Base-by-base conservation (phyloP, 345 rosid species). In the Theobroma cacao region DNA sequence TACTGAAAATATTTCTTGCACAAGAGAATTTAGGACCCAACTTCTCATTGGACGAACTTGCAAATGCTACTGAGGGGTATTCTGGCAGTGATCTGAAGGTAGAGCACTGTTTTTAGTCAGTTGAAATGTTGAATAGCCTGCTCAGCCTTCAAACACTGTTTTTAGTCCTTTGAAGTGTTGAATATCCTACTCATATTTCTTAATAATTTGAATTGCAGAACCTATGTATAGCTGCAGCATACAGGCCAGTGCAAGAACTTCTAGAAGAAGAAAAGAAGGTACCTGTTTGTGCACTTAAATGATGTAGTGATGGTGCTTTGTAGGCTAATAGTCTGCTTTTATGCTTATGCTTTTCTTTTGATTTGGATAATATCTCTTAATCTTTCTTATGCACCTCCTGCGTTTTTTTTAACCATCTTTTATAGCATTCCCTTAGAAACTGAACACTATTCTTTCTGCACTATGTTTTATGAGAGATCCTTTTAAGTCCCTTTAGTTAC, bases 31-130 rank as follows among this genome's bases (percentile, higher is more conserved):
- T 96, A 71, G 92, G 86, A 77, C 12, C 87, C 20, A 86, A 75
- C 80, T 94, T 97, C 77, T 76, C 86, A 75, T 86, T 81, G 76
- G 86, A 91, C 48, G 84, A 88, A 81, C 98, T 97, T 72, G 99
- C 98, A 75, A 88, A 81, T 80, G 92, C 81, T 64, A 93, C 98
- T 9, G 98, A 93, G 75, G 99, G 99, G 78, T 97, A 97, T 80
- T 97, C 98, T 60, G 99, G 99, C 61, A 97, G 99, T 80, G 99
- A 97, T 88, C 86, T 97, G 69, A 97, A 97, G 99, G 99, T 96
- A 83, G 70, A 66, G 52, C 70, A 41, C 48, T 12, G 43, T 24
- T 12, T 61, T 76, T 48, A 60, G 24, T 18, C 62, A 60, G 50
- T 78, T 18, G 20, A 59, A 34, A 14, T 13, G 34, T 30, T 70